Conservation (phyloP, 352 stramenopile genomes). For the Pythium periplocum region DNA sequence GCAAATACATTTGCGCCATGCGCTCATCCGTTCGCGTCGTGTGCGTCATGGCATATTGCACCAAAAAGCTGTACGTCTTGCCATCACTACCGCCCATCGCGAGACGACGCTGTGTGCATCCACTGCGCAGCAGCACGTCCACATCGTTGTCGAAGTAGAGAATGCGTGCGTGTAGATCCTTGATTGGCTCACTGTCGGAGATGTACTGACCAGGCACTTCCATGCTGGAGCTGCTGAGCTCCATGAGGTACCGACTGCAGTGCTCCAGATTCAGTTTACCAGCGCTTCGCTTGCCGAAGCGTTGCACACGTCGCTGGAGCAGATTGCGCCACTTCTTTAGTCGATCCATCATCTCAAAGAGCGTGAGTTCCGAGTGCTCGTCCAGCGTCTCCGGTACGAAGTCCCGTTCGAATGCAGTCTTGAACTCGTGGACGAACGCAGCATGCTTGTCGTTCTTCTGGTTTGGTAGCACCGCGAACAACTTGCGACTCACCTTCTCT, state of each 20-base stretch:
- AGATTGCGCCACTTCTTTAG: slow-evolving; percentile 91
- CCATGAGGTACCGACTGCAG: slow-evolving; percentile 86
- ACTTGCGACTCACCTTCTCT: slow-evolving; percentile 89
- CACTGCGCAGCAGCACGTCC: slow-evolving; percentile 80
- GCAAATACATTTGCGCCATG: slow-evolving; percentile 92
- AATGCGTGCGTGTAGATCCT: slow-evolving; percentile 89
- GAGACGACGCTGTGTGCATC: slow-evolving; percentile 89
- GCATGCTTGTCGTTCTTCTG: slow-evolving; percentile 87
- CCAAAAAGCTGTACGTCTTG: slow-evolving; percentile 86
- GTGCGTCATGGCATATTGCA: slow-evolving; percentile 92
- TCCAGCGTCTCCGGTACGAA: slow-evolving; percentile 42
- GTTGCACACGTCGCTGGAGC: slow-evolving; percentile 78
- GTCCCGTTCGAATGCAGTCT: slow-evolving; percentile 79
- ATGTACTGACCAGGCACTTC: slow-evolving; percentile 92
- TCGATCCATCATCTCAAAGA: slow-evolving; percentile 85
- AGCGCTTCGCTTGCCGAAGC: slow-evolving; percentile 58
- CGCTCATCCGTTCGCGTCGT: slow-evolving; percentile 92
- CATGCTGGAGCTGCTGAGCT: slow-evolving; percentile 83
- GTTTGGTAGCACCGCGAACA: slow-evolving; percentile 77
- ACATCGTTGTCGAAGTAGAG: slow-evolving; percentile 86
- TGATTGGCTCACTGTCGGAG: slow-evolving; percentile 87
- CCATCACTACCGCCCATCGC: slow-evolving; percentile 88
- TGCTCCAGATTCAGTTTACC: slow-evolving; percentile 80
- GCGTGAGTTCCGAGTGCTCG: slow-evolving; percentile 31
- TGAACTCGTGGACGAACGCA: slow-evolving; percentile 86